A percentile compares a stretch with the other conserved stretches of the same genome.
Conservation (phyloP, 257 asterid genomes). For the Jacaranda mimosifolia region DNA sequence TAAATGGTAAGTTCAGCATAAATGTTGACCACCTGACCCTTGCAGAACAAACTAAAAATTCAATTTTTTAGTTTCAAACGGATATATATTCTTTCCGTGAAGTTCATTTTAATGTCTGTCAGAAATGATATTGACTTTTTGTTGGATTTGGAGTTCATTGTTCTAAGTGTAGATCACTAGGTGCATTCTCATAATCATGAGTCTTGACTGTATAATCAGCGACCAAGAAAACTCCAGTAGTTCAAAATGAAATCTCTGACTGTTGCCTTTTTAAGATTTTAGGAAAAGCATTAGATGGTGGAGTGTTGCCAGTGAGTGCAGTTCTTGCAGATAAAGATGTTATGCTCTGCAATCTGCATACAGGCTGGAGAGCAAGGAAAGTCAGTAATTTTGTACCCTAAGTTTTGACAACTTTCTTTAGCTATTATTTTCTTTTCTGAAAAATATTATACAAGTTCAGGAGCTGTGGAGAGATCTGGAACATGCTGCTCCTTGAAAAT, state of each 20-base stretch:
- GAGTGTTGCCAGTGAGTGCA: constrained; percentile 93
- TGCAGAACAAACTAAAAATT: no score
- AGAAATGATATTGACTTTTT: background rate
- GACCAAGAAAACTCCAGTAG: background rate
- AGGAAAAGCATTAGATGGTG: constrained; percentile 99
- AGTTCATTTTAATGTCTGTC: no score
- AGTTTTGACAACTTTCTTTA: background rate
- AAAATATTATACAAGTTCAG: no score
- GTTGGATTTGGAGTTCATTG: background rate
- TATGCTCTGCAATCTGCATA: constrained; percentile 83
- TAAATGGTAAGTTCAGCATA: no score
- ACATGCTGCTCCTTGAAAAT: no score
- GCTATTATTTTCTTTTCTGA: background rate
- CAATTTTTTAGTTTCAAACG: no score
- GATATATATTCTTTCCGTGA: no score
- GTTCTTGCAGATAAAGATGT: constrained; percentile 93
- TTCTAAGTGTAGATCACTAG: background rate
- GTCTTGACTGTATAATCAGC: constrained; percentile 5
- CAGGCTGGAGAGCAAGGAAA: constrained; percentile 99
- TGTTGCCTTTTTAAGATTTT: constrained; percentile 63
- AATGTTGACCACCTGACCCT: no score
- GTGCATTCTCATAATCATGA: background rate
- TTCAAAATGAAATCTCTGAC: constrained; percentile 2
- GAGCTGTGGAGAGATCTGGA: no score
- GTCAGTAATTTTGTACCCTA: constrained; percentile 45